phyloP scores from a whole-genome alignment of 768 basidiomycete species.

The Collybia mongolica region DNA sequence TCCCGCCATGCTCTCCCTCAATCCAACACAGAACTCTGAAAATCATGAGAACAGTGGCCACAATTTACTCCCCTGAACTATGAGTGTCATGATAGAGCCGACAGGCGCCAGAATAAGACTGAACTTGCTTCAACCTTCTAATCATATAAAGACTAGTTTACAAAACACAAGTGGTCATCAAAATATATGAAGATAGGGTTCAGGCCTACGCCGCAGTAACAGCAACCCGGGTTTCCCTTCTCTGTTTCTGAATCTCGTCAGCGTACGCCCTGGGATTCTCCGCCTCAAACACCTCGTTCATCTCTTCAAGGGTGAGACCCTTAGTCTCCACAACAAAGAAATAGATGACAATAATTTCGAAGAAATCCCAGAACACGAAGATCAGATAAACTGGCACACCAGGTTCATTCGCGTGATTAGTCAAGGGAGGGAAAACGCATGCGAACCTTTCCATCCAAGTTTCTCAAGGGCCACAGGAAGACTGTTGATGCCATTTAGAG shows the following conservation, averaged over 20 bases:
- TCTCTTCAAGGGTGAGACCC: conserved; percentile 48
- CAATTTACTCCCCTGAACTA: too few relatives aligned
- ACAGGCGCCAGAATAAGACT: too few relatives aligned
- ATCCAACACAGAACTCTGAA: too few relatives aligned
- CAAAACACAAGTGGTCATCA: too few relatives aligned
- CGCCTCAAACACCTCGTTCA: conserved; percentile 43
- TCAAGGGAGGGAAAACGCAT: background rate
- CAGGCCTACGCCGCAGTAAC: background rate
- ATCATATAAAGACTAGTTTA: too few relatives aligned
- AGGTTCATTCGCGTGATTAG: conserved; percentile 3
- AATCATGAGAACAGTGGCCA: too few relatives aligned
- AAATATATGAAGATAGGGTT: too few relatives aligned
- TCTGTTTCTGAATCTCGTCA: conserved; percentile 12
- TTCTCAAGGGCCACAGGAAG: conserved; percentile 47
- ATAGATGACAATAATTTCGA: conserved; percentile 46
- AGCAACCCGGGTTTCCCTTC: background rate
- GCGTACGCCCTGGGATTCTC: conserved; percentile 41
- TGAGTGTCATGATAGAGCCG: too few relatives aligned
- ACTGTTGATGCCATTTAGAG: conserved; percentile 15
- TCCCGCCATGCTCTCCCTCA: too few relatives aligned
- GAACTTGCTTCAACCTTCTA: too few relatives aligned
- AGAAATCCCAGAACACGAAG: conserved; percentile 46
- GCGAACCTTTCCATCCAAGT: conserved; percentile 45
- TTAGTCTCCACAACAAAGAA: conserved; percentile 52
- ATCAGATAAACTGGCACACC: conserved; percentile 43